Conservation (phyloP, 495 filamentous ascomycete species). For the Podospora pseudocomata region DNA sequence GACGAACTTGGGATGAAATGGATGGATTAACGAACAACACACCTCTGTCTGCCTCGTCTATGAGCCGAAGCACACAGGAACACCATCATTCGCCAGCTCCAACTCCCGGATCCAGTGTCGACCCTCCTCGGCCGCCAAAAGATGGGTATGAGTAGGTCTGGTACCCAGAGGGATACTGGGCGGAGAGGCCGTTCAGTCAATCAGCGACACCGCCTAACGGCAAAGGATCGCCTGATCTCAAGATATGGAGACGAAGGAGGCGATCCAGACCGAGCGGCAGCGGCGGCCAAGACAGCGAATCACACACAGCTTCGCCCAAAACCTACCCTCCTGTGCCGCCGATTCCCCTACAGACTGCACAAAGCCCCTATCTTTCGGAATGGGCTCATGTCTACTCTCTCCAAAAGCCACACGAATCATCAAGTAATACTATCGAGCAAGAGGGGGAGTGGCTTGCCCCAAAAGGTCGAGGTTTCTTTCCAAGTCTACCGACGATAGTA, state of each 20-base stretch:
- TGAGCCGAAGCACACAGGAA: neutral
- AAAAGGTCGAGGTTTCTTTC: conserved; percentile 6
- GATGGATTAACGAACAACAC: conserved; percentile 1
- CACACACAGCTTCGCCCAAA: conserved; percentile 20
- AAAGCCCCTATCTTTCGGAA: conserved; percentile 35
- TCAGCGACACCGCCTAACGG: conserved; percentile 7
- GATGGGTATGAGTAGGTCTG: conserved; percentile 54
- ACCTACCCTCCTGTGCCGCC: conserved; percentile 9
- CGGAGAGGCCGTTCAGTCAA: conserved; percentile 43
- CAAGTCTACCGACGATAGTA: neutral
- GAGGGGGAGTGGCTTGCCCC: conserved; percentile 23
- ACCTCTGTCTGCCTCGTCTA: neutral
- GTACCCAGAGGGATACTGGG: conserved; percentile 55
- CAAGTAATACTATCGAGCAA: neutral
- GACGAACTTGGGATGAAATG: neutral
- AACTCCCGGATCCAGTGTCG: conserved; percentile 20
- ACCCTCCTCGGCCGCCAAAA: conserved; percentile 49
- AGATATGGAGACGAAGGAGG: conserved; percentile 37
- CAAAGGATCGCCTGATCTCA: conserved; percentile 22
- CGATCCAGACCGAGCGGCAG: conserved; percentile 33
- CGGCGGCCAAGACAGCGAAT: conserved; percentile 18
- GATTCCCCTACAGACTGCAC: conserved; percentile 10
- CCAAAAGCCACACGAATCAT: conserved; percentile 20
- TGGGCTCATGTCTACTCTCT: conserved; percentile 37
- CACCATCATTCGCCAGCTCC: conserved; percentile 1